Evolutionary conservation across 2,329 filamentous ascomycete species (phyloP), one percentile per base, ranked within the genome.

Genomic region (Blastomyces parvus): DNA sequence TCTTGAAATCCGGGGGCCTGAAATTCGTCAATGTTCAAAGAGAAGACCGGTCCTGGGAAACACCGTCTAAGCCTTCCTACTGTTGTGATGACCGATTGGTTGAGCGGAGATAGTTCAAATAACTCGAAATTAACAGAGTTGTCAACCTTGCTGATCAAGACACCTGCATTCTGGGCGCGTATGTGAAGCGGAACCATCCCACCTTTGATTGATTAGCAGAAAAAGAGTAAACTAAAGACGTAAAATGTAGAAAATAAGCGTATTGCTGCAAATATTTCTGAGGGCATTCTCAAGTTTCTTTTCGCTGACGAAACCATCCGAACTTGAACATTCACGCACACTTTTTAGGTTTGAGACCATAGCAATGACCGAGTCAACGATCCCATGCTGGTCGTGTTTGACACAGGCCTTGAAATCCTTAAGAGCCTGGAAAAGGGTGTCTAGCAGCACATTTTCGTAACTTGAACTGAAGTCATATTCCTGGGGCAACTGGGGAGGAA

Each of bases 401-500:
- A 46, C 61, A 52, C 58, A 61, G 48, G 14, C 13, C 11, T 42
- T 60, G 66, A 61, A 73, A 72, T 56, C n/a, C 1, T 27, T 11
- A 14, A 73, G 63, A 3, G 68, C 65, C 11, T 67, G 58, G 22
- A 71, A 63, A 2, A 67, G 58, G 9, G 36, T 63, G n/a, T 69
- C 64, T 5, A 70, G 61, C 8, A 72, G 62, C 19, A 65, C 30
- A 11, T 46, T 60, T 36, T 79, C 76, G 42, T 73, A 57, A 4
- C 62, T 25, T 50, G 62, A 36, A 19, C 68, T 61, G 70, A 69
- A 68, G 46, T 78, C 74, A 25, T 75, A 70, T 55, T 68, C 46
- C 53, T 81, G 74, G 0, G 81, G 81, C 0, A 82, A 70, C 50
- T 79, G 73, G 0, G 80, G 78, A 0, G 81, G 81, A 0, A 83